These are phyloP conservation scores for Aspergillus floridensis DNA, from an alignment of 2,329 filamentous ascomycete genomes.

Conservation along the genomic window DNA sequence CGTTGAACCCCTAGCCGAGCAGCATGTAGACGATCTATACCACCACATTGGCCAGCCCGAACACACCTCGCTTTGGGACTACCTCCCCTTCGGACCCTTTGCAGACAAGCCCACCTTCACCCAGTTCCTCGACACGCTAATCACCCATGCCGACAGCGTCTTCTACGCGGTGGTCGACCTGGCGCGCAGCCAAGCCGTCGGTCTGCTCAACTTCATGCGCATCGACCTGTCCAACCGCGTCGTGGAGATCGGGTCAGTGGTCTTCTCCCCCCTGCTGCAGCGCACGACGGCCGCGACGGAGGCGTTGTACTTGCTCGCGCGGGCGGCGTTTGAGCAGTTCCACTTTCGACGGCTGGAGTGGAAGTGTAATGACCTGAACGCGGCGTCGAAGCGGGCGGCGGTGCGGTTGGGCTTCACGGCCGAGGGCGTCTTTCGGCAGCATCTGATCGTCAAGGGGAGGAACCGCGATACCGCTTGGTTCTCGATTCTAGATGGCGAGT, in stretches of 20 bases:
- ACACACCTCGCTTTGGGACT: constrained; percentile 39
- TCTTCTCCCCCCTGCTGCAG: constrained; percentile 52
- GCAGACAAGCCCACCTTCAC: constrained; percentile 29
- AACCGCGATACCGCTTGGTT: constrained; percentile 61
- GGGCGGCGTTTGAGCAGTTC: constrained; percentile 54
- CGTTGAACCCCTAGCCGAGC: neutral
- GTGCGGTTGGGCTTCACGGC: constrained; percentile 56
- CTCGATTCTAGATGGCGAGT: constrained; percentile 59
- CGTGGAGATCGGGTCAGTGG: constrained; percentile 58
- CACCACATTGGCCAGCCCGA: constrained; percentile 23
- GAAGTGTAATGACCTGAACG: constrained; percentile 62
- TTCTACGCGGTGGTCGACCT: constrained; percentile 48
- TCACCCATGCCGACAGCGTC: constrained; percentile 35
- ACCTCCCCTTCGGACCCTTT: constrained; percentile 42
- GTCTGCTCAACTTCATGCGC: constrained; percentile 45
- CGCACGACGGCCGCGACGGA: constrained; percentile 58
- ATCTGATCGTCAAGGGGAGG: constrained; percentile 58
- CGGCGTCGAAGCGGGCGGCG: constrained; percentile 54
- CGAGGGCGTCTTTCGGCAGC: constrained; percentile 62
- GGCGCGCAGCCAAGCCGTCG: constrained; percentile 38
- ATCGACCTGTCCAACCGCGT: constrained; percentile 49
- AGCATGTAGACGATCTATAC: constrained; percentile 34
- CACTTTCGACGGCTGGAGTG: constrained; percentile 61
- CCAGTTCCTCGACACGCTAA: constrained; percentile 22
- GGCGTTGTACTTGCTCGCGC: constrained; percentile 55